Base-by-base conservation (phyloP, 192 early-diverging fungal genomes). In the Coemansia sp. region DNA sequence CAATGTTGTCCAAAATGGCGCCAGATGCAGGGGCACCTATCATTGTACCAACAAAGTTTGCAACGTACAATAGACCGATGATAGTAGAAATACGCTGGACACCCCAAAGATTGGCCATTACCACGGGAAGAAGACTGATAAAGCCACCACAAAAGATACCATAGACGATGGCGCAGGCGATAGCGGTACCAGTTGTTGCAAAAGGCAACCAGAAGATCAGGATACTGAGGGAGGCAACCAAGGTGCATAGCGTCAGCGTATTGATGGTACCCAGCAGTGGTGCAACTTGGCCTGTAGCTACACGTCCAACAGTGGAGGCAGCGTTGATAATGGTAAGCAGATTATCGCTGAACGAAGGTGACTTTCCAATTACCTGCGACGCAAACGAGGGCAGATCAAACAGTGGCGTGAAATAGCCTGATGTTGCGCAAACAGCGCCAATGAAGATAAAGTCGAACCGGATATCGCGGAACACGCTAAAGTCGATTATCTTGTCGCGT, bases 261-360 rank as follows among this genome's bases (percentile, higher is more conserved):
- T 89, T 89, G 63, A 87, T 66, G 53, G 86, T 85, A 23, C 89
- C 89, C 5, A 83, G 31, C 1, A 50, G 50, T 38, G 84, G 84
- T 1, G 87, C 86, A 23, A 86, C 55, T 22, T 84, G 72, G 33
- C 89, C 89, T 19, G 86, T 78, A 0, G 74, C 61, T 61, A 91
- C 83, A 30, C 89, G 83, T 14, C 84, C 85, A 1, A 86, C 45
- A 3, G 87, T 85, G 13, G 86, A 87, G 14, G 81, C 68, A 27
- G 80, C 89, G 36, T 84, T 86, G 79, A 89, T 86, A 36, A 92
- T 64, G 45, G 85, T 86, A 28, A 90, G 64, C 40, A 90, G 72
- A 22, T 83, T 69, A 1, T 84, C 79, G 14, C 80, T 87, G 19
- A 83, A 78, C 0, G 50, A 57, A 1, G 36, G 29, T 9, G 71